Evolutionary conservation across 208 protist species (phyloP), one percentile per base, ranked within the genome.

Genomic region (Zelonia costaricensis): DNA sequence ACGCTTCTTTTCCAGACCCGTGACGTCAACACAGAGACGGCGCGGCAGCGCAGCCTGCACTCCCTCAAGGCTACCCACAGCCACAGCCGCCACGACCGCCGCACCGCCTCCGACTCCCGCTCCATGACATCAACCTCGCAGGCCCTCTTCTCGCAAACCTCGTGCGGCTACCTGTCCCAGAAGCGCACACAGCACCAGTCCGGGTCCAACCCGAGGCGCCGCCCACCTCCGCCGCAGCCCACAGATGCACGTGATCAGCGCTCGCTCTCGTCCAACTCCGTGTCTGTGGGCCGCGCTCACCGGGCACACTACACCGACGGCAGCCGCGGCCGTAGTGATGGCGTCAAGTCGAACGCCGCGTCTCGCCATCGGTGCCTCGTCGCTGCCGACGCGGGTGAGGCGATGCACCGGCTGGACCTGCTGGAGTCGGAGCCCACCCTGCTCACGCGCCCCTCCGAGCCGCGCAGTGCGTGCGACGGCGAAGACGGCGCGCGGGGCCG

Each of bases 401-500:
- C 5, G 22, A 20, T 28, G 1, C 45, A 30, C 15, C n/a, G 15
- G 28, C 45, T 63, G 4, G 51, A 61, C 3, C 23, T 47, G 20
- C 22, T 65, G 35, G 66, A 61, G 13, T 64, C 56, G 6, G 66
- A 65, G 44, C 49, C 66, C 10, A 72, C 66, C 10, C 16, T 47
- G 31, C 13, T 72, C 36, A 54, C 42, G 8, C 51, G 23, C 5
- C 66, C 66, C 3, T 59, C 48, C 4, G 51, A 61, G 12, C 39
- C 33, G 39, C 47, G 13, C 25, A 13, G 8, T 1, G 8, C 30
- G 16, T 5, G 43, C 39, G 40, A 7, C 2, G 47, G 20, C 2
- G 35, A 54, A 4, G 36, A 35, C 18, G 27, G 2, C 12, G 44
- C 22, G 47, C 15, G 18, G 27, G 47, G 5, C 7, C 31, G 35